Base-by-base conservation (phyloP, 768 basidiomycete species). In the Ephemerocybe angulata region DNA sequence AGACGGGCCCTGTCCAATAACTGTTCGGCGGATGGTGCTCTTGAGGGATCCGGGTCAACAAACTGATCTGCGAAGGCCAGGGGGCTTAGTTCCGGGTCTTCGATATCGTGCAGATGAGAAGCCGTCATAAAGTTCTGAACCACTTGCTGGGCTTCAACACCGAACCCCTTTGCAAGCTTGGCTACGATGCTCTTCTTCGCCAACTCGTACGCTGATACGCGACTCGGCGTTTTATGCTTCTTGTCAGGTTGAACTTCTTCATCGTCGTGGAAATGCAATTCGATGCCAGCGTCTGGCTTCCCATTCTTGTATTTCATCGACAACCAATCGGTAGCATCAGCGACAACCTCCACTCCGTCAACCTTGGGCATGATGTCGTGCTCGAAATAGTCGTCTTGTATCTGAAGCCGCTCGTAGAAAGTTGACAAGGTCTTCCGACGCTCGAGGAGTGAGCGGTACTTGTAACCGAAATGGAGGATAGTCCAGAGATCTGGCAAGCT, bases 261-360 rank as follows among this genome's bases (percentile, higher is more conserved):
- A 53, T 87, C 86, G 56, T 89, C 88, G 56, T 87, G 84, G 64
- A 87, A 88, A 30, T 77, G 83, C 54, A 90, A 76, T 35, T 85
- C 83, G 40, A 53, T 15, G 1, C 75, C 67, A 11, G 78, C 76
- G 53, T 81, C 81, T 61, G 83, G 78, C 66, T 88, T 85, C 67
- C 81, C 81, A 58, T 84, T 81, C 63, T 89, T 87, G 72, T 92
- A 90, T 68, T 88, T 90, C 80, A 93, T 82, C 22, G 81, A 73
- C 46, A 99, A 67, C 93, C 93, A 99, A 64, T 95, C 95, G 0
- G 88, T 87, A 10, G 89, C 83, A 62, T 99, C 97, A 3, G 90
- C 86, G 21, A 95, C 88, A 57, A 90, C 80, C 70, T 99, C 97
- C 38, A 94, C 86, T 52, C 84, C 86, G 60, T 91, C 87, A 35